Conservation (phyloP, 2,329 filamentous ascomycete species). For the Geoglossum cookeanum region DNA sequence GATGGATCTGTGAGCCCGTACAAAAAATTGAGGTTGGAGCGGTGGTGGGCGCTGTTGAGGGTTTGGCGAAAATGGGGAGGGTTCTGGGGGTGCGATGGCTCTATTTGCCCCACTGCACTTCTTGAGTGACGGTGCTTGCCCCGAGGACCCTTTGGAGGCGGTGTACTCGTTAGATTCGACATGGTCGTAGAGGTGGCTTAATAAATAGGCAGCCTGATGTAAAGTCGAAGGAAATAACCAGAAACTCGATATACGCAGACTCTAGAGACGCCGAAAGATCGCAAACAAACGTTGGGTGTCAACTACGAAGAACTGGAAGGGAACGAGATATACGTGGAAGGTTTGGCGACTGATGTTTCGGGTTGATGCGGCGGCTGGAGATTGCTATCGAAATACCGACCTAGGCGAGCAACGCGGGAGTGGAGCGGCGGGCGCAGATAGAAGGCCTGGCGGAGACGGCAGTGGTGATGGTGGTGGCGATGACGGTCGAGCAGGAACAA, state of each 20-base stretch:
- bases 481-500: background rate
- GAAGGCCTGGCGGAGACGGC: background rate
- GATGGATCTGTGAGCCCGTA: background rate
- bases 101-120: constrained; percentile 8
- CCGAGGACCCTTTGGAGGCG: constrained; percentile 21
- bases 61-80: constrained; percentile 11
- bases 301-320: constrained; percentile 4
- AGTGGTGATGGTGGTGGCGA: background rate
- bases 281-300: constrained; percentile 7
- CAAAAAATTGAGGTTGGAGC: background rate
- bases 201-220: constrained; percentile 30
- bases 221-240: constrained; percentile 12
- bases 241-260: constrained; percentile 16
- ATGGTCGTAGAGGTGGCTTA: constrained; percentile 19
- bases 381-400: background rate
- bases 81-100: background rate
- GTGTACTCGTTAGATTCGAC: constrained; percentile 2
- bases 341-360: background rate
- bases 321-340: background rate
- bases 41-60: constrained; percentile 1
- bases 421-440: background rate
- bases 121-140: constrained; percentile 17
- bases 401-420: background rate
- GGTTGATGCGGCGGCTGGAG: background rate
- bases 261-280: constrained; percentile 5